Percentiles rank a stretch among this genome's conserved stretches.
Evolutionary conservation across 208 protist genomes (phyloP).

Genomic region (Leishmania arabica): DNA sequence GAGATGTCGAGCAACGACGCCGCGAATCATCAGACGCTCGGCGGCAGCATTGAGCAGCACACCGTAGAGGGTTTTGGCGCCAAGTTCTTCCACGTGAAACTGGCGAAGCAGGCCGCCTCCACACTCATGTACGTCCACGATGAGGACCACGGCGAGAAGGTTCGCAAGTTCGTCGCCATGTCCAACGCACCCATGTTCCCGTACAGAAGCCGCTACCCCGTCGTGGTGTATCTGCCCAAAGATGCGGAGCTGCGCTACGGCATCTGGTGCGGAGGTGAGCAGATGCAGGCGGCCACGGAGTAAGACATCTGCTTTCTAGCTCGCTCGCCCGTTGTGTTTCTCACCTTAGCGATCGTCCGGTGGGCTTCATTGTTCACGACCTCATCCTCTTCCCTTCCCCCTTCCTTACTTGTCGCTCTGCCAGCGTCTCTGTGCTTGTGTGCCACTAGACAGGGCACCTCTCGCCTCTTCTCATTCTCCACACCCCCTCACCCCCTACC

Average conservation of each 20-base stretch:
- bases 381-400: slow-evolving; percentile 5
- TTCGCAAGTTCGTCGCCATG: slow-evolving; percentile 47
- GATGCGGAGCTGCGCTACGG: slow-evolving; percentile 65
- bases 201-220: slow-evolving; percentile 57
- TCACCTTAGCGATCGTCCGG: neutral
- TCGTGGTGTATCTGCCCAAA: slow-evolving; percentile 68
- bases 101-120: slow-evolving; percentile 26
- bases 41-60: slow-evolving; percentile 30
- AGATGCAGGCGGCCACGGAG: slow-evolving; percentile 29
- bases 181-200: slow-evolving; percentile 32
- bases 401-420: neutral
- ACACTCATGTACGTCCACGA: slow-evolving; percentile 22
- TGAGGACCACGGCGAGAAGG: slow-evolving; percentile 23
- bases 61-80: slow-evolving; percentile 29
- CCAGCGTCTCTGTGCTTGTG: neutral
- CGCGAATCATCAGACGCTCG: slow-evolving; percentile 27
- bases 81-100: slow-evolving; percentile 52
- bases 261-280: slow-evolving; percentile 47
- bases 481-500: neutral
- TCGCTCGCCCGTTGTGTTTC: neutral
- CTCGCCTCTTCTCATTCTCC: neutral
- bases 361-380: neutral
- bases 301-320: neutral
- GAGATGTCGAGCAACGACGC: slow-evolving; percentile 36
- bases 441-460: neutral